Conservation (phyloP, 2,329 filamentous ascomycete species). For the Scleromitrula shiraiana region DNA sequence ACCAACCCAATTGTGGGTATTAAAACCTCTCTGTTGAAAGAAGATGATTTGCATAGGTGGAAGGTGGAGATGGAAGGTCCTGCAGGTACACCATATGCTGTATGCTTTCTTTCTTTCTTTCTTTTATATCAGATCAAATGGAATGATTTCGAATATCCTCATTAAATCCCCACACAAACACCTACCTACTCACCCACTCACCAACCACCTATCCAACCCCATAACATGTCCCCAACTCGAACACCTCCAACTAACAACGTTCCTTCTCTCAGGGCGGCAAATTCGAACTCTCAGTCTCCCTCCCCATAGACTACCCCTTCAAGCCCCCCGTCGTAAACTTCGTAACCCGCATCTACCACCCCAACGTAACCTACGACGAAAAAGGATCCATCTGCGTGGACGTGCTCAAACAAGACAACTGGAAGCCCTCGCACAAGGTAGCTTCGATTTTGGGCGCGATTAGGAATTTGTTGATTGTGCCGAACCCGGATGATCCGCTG, state of each 20-base stretch:
- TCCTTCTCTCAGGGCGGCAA: constrained; percentile 49
- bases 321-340: constrained; percentile 63
- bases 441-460: constrained; percentile 57
- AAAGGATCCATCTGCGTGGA: constrained; percentile 69
- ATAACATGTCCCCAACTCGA: too few species aligned
- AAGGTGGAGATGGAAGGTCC: constrained; percentile 60
- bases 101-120: constrained; percentile 32
- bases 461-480: constrained; percentile 54
- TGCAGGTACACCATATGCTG: constrained; percentile 54
- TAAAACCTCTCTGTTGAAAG: constrained; percentile 47
- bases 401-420: constrained; percentile 60
- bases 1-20: constrained; percentile 48
- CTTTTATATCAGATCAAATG: too few species aligned
- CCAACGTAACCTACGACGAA: constrained; percentile 67
- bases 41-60: constrained; percentile 61
- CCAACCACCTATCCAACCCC: background rate
- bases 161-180: too few species aligned
- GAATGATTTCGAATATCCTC: too few species aligned
- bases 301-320: constrained; percentile 68
- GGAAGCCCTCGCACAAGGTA: constrained; percentile 67
- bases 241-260: too few species aligned
- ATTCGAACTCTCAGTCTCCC: constrained; percentile 56
- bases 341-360: constrained; percentile 68
- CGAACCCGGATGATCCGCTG: constrained; percentile 64
- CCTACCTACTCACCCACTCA: too few species aligned